Conservation (phyloP, 1,139 yeast genomes). For the Protomyces lactucae-debilis region DNA sequence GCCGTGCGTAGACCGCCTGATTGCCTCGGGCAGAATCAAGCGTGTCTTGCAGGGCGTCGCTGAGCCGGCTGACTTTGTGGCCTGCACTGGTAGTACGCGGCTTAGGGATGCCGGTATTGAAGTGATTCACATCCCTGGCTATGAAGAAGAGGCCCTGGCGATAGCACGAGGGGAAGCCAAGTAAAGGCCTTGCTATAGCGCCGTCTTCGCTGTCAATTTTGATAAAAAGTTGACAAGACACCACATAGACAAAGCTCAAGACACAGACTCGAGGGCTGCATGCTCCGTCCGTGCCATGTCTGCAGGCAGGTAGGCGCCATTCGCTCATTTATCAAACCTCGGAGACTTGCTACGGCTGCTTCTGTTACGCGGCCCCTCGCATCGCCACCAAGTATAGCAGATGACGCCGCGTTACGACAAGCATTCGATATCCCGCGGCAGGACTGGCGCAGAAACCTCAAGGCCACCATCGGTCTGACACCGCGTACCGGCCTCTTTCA, state of each 20-base stretch:
- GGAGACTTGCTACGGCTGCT: not conserved
- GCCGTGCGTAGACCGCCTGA: conserved; percentile 80
- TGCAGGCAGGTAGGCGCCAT: not conserved
- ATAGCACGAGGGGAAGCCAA: conserved; percentile 65
- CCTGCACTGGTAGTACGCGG: conserved; percentile 59
- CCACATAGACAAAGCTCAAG: too few relatives aligned
- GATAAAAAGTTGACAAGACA: too few relatives aligned
- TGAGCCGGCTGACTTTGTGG: conserved; percentile 85
- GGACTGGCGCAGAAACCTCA: conserved; percentile 20
- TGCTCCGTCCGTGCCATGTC: not conserved
- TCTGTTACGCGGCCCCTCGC: not conserved
- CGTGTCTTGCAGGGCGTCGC: conserved; percentile 86
- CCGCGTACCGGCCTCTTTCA: conserved; percentile 60
- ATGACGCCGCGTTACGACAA: conserved; percentile 32
- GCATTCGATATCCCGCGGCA: conserved; percentile 31
- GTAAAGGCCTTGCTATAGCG: not conserved
- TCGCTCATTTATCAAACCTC: not conserved
- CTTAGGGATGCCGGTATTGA: conserved; percentile 56
- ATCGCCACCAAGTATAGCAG: conserved; percentile 14
- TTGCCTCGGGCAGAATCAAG: conserved; percentile 52
- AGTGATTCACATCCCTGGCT: conserved; percentile 78
- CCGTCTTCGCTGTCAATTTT: conserved; percentile 36
- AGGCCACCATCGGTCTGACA: not conserved
- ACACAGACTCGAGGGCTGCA: not conserved
- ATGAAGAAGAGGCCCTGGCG: conserved; percentile 62